Evolutionary conservation across 768 basidiomycete species (phyloP), one percentile per base, ranked within the genome.

Genomic region (Daedaleopsis nitida): DNA sequence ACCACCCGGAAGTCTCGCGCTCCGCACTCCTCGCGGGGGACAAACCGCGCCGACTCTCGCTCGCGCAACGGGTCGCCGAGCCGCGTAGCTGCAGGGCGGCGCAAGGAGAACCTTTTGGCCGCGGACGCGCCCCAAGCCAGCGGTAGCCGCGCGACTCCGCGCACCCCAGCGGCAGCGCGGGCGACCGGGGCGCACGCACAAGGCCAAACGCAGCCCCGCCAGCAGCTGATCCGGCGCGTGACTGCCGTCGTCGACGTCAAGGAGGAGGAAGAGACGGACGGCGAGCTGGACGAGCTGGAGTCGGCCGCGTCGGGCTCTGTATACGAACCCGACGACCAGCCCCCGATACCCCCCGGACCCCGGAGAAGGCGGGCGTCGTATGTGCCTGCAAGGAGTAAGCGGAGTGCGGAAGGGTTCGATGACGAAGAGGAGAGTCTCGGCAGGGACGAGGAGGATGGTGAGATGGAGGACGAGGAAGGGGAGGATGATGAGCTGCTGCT

Each of bases 221-320:
- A 70, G 52, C 78, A 76, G 0, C 69, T 91, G 16, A 78, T 91
- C 44, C 83, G 89, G 21, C 84, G 86, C 37, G 89, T 91, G 9
- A 82, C 84, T 21, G 86, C 89, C 27, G 69, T 78, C 2, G 70
- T 83, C 7, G 78, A 89, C 37, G 83, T 90, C 39, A 90, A 91
- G 66, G 80, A 80, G 57, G 88, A 90, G 70, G 85, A 83, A 3
- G 76, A 75, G 1, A 76, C 78, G 4, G 75, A 75, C n/a, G 79
- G 79, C 7, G 44, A 2, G 8, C 72, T 65, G 23, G 50, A 45
- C 27, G 64, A 53, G 17, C n/a, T 24, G 24, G 52, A 64, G 49
- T 62, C 65, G 10, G 59, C 27, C 3, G 52, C 58, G 19, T 63
- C 63, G 3, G 62, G 60, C n/a, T 64, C 61, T 32, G 58, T 52